phyloP scores from a whole-genome alignment of 208 protist genomes.

The Naegleria lovaniensis region DNA sequence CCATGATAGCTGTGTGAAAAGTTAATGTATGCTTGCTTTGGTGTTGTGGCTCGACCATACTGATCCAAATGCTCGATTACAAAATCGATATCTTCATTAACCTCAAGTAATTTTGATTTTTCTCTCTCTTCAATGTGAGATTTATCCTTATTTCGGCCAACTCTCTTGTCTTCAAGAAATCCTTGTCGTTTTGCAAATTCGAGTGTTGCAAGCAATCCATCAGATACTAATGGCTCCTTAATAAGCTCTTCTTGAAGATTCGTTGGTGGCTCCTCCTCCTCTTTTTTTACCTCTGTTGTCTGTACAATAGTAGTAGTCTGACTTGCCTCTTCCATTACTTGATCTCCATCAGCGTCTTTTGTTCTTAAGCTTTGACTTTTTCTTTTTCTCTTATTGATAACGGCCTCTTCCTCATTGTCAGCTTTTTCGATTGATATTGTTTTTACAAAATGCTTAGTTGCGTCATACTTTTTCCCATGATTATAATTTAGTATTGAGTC shows the following conservation, averaged over 20 bases:
- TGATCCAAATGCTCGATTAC: neutral
- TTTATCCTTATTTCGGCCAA: neutral
- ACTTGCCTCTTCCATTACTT: neutral
- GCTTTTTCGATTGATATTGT: neutral
- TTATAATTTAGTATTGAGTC: neutral
- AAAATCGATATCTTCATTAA: neutral
- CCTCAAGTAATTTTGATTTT: neutral
- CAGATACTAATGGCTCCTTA: neutral
- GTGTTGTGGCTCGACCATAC: neutral
- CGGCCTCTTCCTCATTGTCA: neutral
- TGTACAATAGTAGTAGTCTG: neutral
- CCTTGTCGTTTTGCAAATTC: neutral
- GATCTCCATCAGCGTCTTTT: neutral
- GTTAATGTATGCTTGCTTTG: neutral
- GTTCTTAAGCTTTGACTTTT: neutral
- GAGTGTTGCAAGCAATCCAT: neutral
- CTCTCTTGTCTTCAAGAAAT: neutral
- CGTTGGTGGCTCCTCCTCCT: neutral
- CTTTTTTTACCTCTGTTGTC: neutral
- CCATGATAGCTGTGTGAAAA: neutral
- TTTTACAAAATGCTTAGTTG: neutral
- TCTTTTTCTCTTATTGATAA: conserved; percentile 1
- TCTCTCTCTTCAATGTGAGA: neutral
- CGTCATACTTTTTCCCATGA: neutral
- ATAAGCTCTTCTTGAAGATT: neutral